Base-by-base conservation (phyloP, 495 filamentous ascomycete genomes). In the Xylaria grammica region DNA sequence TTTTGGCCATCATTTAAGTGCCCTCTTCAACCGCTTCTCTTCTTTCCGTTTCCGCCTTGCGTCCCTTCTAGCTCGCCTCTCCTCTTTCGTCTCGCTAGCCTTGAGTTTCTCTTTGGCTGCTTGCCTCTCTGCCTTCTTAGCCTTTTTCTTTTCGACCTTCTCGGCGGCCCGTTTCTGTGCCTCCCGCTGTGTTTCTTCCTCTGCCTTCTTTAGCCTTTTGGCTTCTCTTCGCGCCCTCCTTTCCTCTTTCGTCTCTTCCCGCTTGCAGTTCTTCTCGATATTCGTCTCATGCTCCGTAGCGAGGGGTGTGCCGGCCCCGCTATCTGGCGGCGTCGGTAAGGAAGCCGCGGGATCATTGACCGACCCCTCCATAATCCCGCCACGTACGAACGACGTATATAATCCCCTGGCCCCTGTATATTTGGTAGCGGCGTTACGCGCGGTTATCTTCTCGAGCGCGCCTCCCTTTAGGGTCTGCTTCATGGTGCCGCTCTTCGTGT, bases 301-400 rank as follows among this genome's bases (percentile, higher is more conserved):
- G 54, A 69, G 54, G 50, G 72, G 74, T 58, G 70, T 77, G 50
- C 73, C 65, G 62, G 58, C 67, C 51, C 74, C 75, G 32, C 72
- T 74, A 48, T 74, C 69, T 1, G 70, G 67, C 32, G 65, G 69
- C 42, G 67, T 68, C 4, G 51, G 62, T 15, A 67, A 49, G 0
- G 65, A 67, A 26, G 65, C 62, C 24, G 45, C 60, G 51, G 26
- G 67, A 46, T 66, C 76, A 70, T 66, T 74, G 26, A 90, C 71
- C 4, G 91, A 93, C 11, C 93, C 93, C n/a, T 78, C 77, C 58
- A 96, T 75, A 40, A 82, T 77, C 60, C 91, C 86, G 19, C 93
- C 93, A 61, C 83, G 82, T 11, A 96, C 91, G 73, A 97, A 97
- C 61, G 84, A 87, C 17, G 88, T 85, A 75, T 97, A 97, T 6